Base-by-base conservation (phyloP, 2,329 filamentous ascomycete genomes). In the Cercospora brassicicola region DNA sequence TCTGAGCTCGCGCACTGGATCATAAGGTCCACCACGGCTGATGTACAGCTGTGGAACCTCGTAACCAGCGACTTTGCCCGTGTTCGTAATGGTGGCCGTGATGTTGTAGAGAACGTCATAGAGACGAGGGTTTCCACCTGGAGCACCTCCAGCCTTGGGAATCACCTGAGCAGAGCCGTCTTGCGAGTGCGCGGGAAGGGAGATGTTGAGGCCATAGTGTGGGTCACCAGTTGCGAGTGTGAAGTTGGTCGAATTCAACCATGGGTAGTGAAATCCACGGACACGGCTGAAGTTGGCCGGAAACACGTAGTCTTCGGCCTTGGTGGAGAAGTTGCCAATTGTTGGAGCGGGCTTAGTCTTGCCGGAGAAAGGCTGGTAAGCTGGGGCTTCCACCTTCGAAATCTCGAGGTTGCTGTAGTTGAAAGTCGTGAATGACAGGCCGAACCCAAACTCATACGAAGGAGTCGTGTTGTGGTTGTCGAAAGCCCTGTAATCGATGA, bases 391-490 rank as follows among this genome's bases (percentile, higher is more conserved):
- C 74, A 64, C 28, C 64, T 73, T 68, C 23, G 64, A 66, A 53
- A 76, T 71, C 8, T 72, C 70, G 36, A 95, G 81, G 77, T 91
- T 83, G 26, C 89, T 87, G 82, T 93, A 93, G 65, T 86, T 79
- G 77, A 96, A 94, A 3, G 85, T 92, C 0, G 91, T 92, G 84
- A 95, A 96, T 3, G 88, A 91, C 15, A 96, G 82, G 65, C 71
- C 71, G 63, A 59, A 73, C 15, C 71, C 71, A 61, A 73, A 73
- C 91, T 94, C 80, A 70, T 78, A 83, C 4, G 79, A 76, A 0
- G 81, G 81, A 2, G 73, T 73, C 42, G 82, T 79, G 60, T 78
- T 78, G 55, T 76, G 70, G 62, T 78, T 72, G 71, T 81, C 79
- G 65, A 83, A 83, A 39, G 76, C 72, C 42, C 90, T 87, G 81